phyloP scores from a whole-genome alignment of 495 filamentous ascomycete genomes.

The Umbilicaria muhlenbergii region DNA sequence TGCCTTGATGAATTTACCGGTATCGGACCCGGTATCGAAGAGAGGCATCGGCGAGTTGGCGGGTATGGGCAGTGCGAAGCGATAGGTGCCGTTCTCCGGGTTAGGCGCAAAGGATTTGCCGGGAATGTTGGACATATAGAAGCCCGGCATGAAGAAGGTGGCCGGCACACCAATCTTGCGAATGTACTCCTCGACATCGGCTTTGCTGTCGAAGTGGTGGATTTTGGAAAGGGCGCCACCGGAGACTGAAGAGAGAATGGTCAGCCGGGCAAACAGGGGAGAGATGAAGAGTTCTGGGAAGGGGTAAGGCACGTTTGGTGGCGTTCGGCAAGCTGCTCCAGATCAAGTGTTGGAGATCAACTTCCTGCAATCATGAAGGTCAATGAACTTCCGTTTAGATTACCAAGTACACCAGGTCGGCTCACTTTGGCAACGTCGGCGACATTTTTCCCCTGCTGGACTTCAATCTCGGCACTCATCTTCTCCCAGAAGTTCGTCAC shows the following conservation, averaged over 20 bases:
- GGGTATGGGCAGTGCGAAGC: conserved; percentile 27
- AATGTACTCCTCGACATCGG: conserved; percentile 42
- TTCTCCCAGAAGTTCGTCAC: conserved; percentile 32
- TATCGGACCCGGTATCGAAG: conserved; percentile 35
- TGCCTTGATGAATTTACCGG: conserved; percentile 38
- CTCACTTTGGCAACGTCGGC: conserved; percentile 33
- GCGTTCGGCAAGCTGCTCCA: conserved; percentile 26
- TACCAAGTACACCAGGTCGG: background rate
- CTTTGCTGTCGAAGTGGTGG: conserved; percentile 48
- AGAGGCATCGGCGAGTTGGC: conserved; percentile 30
- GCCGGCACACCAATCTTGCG: conserved; percentile 27
- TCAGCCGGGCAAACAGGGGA: background rate
- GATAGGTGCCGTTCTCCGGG: conserved; percentile 19
- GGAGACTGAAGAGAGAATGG: conserved; percentile 15
- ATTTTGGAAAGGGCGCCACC: conserved; percentile 33
- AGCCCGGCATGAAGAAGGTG: conserved; percentile 40
- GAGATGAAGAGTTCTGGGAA: background rate
- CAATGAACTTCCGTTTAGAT: too few relatives aligned
- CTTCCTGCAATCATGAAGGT: conserved; percentile 12
- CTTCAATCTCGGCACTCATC: conserved; percentile 30
- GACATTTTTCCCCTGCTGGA: conserved; percentile 39
- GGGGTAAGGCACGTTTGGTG: conserved; percentile 8
- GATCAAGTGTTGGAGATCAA: conserved; percentile 34
- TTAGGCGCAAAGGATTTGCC: conserved; percentile 12
- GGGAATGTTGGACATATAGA: conserved; percentile 39